A percentile compares a stretch with the other conserved stretches of the same genome.
phyloP scores from a whole-genome alignment of 2,329 filamentous ascomycete genomes.

The Purpureocillium lavendulum region DNA sequence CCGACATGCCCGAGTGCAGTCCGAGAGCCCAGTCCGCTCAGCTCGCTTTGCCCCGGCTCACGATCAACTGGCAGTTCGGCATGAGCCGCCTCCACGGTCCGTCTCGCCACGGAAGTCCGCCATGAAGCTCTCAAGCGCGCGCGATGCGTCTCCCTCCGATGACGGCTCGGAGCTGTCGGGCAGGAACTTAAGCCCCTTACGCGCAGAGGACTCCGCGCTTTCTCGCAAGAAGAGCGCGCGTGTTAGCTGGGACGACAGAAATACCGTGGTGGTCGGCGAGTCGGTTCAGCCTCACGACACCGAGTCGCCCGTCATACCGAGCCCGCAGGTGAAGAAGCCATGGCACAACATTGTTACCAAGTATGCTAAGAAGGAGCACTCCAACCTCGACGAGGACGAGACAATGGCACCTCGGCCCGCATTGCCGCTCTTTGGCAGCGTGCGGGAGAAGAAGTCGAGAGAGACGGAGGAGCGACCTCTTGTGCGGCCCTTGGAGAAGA shows the following conservation, averaged over 20 bases:
- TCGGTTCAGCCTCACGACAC: slow-evolving; percentile 26
- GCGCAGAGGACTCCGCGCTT: slow-evolving; percentile 26
- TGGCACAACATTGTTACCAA: slow-evolving; percentile 45
- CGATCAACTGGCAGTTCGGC: slow-evolving; percentile 48
- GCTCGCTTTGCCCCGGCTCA: slow-evolving; percentile 57
- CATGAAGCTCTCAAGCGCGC: slow-evolving; percentile 52
- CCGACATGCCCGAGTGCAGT: slow-evolving; percentile 29
- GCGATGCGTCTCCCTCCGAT: slow-evolving; percentile 42
- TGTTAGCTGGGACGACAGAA: slow-evolving; percentile 71
- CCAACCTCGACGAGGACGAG: slow-evolving; percentile 50
- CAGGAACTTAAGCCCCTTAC: slow-evolving; percentile 14
- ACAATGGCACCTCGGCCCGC: slow-evolving; percentile 68
- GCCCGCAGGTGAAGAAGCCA: slow-evolving; percentile 29
- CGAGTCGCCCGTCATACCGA: slow-evolving; percentile 29
- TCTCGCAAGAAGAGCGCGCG: slow-evolving; percentile 56
- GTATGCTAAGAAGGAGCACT: slow-evolving; percentile 39
- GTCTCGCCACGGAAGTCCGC: slow-evolving; percentile 72
- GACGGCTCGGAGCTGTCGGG: slow-evolving; percentile 36
- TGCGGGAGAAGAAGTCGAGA: slow-evolving; percentile 52
- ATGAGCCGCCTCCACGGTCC: slow-evolving; percentile 62
- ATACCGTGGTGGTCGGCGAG: slow-evolving; percentile 45
- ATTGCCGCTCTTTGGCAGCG: slow-evolving; percentile 66
- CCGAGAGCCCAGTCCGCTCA: slow-evolving; percentile 56
- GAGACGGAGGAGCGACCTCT: slow-evolving; percentile 48
- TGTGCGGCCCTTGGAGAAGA: slow-evolving; percentile 41